Conservation (phyloP, 208 protist species). For the Strigomonas culicis region DNA sequence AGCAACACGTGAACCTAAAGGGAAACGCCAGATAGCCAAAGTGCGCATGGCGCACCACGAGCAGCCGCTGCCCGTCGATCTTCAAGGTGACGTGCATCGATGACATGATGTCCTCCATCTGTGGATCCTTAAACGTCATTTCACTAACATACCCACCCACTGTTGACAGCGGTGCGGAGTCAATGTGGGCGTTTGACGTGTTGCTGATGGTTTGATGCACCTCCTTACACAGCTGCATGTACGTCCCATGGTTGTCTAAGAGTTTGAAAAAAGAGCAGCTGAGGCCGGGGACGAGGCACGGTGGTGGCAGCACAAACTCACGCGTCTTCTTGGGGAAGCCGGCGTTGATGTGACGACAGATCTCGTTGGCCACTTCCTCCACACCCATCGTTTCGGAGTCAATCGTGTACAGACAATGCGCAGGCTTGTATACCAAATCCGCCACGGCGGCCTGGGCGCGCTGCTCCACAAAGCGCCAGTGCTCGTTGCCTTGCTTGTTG, state of each 20-base stretch:
- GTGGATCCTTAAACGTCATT: slow-evolving; percentile 40
- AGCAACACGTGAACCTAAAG: slow-evolving; percentile 58
- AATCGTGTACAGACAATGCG: slow-evolving; percentile 46
- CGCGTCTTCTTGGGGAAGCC: slow-evolving; percentile 21
- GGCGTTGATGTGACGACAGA: slow-evolving; percentile 43
- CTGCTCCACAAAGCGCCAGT: slow-evolving; percentile 72
- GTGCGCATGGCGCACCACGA: slow-evolving; percentile 66
- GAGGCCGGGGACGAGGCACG: neutral
- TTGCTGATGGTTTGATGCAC: slow-evolving; percentile 71
- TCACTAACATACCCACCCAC: slow-evolving; percentile 74
- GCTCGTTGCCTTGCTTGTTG: slow-evolving; percentile 34
- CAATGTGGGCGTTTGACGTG: slow-evolving; percentile 40
- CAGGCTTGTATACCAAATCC: slow-evolving; percentile 55
- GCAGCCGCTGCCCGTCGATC: slow-evolving; percentile 69
- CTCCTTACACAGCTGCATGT: slow-evolving; percentile 46
- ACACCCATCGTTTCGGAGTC: slow-evolving; percentile 33
- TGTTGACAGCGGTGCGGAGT: slow-evolving; percentile 66
- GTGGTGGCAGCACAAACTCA: neutral
- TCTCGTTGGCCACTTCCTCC: slow-evolving; percentile 37
- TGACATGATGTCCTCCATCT: slow-evolving; percentile 26
- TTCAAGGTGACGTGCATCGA: slow-evolving; percentile 76
- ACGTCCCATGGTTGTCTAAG: slow-evolving; percentile 50
- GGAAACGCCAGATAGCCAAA: slow-evolving; percentile 79
- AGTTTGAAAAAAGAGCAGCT: slow-evolving; percentile 20
- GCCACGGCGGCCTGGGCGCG: slow-evolving; percentile 55